Evolutionary conservation across 371 early-diverging fungal species (phyloP), one percentile per base, ranked within the genome.

Genomic region (Mortierella sp.): DNA sequence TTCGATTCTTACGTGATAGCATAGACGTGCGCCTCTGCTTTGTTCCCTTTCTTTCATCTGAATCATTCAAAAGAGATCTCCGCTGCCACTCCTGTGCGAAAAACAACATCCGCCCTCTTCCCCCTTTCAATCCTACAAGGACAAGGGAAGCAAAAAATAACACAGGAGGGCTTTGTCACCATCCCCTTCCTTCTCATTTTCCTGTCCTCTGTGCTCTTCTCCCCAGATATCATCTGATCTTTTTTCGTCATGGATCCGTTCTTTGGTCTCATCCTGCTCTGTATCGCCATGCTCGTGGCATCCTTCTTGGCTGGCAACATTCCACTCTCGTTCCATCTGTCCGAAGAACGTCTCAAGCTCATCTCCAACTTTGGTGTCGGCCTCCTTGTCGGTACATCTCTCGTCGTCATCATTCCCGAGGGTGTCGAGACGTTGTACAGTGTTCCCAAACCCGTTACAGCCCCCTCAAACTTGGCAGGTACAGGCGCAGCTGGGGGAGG

Each of bases 351-450:
- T 34, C 81, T 96, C 50, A 82, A 82, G 31, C 70, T 90, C 41
- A 80, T 95, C 30, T 92, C 95, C n/a, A 90, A 93, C n/a, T 87
- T 96, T 78, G 94, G 96, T 28, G 91, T 92, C 12, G 98, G 98
- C 15, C 84, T 98, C 32, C 85, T 98, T 24, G 90, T 96, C 44
- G 95, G 96, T 8, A 94, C 96, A 0, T 92, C 95, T 4, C 82
- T 97, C 26, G 88, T 92, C 12, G 95, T 97, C 9, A 95, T 97
- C 53, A 80, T 97, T 43, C 98, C 98, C 3, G 98, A 96, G 79
- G 96, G 98, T 24, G 89, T 96, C 27, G 96, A 96, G 64, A 93
- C 97, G 1, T 79, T 98, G 21, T 92, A 93, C 60, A 81, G 69
- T 31, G 73, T 58, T 23, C 62, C 64, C 8, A 43, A 57, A 11